Conservation (phyloP, 2,329 filamentous ascomycete species). For the Emericellopsis cladophorae region DNA sequence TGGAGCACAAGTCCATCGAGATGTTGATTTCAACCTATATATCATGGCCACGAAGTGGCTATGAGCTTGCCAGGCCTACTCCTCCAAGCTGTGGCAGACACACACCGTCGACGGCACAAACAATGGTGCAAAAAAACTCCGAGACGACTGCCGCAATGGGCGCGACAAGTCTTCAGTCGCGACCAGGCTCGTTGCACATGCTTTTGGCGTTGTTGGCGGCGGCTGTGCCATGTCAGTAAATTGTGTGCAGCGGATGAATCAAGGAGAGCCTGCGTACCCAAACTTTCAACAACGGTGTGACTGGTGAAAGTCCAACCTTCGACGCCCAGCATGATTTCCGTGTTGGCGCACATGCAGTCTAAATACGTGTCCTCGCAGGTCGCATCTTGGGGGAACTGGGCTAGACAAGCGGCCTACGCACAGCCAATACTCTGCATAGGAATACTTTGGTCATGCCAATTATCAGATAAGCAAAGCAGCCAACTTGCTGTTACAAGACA, state of each 20-base stretch:
- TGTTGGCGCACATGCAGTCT: slow-evolving; percentile 2
- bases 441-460: not conserved
- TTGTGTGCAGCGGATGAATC: not conserved
- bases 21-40: slow-evolving; percentile 1
- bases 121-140: not conserved
- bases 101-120: not conserved
- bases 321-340: slow-evolving; percentile 1
- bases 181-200: slow-evolving; percentile 1
- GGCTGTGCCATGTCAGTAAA: not conserved
- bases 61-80: not conserved
- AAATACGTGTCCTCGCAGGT: not conserved
- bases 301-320: not conserved
- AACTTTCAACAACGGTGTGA: slow-evolving; percentile 1
- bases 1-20: slow-evolving; percentile 3
- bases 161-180: not conserved
- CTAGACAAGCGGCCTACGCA: not conserved
- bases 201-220: not conserved
- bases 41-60: not conserved
- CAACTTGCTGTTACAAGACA: no score
- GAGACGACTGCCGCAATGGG: slow-evolving; percentile 2
- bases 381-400: not conserved
- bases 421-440: not conserved
- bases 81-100: not conserved
- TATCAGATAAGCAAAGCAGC: no score
- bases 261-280: not conserved